phyloP scores from a whole-genome alignment of 768 basidiomycete genomes.

The Trametes cubensis region DNA sequence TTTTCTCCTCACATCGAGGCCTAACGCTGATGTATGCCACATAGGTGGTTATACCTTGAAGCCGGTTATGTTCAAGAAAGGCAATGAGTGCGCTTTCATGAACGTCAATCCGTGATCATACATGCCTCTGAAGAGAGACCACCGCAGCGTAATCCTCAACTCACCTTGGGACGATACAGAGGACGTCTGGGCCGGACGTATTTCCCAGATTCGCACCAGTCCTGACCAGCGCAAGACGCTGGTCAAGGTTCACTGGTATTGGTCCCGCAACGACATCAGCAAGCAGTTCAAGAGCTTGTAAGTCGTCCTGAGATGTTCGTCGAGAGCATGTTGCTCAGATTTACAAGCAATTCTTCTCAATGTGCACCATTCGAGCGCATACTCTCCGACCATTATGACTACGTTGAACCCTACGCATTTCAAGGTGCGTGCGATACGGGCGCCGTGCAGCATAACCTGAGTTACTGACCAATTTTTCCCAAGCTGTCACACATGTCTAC shows the following conservation, averaged over 20 bases:
- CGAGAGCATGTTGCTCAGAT: background rate
- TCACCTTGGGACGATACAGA: slow-evolving; percentile 8
- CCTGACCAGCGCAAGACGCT: background rate
- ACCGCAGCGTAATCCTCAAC: slow-evolving; percentile 13
- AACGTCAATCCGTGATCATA: too few relatives aligned
- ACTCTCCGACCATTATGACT: slow-evolving; percentile 14
- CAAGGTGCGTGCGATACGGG: slow-evolving; percentile 1
- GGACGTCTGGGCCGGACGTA: slow-evolving; percentile 23
- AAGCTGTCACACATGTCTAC: slow-evolving; percentile 20
- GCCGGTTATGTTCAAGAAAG: slow-evolving; percentile 7
- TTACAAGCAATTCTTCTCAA: slow-evolving; percentile 1
- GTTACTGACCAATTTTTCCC: background rate
- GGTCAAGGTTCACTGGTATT: slow-evolving; percentile 25
- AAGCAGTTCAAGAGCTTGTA: slow-evolving; percentile 19
- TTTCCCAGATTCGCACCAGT: slow-evolving; percentile 10
- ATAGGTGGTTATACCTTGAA: background rate
- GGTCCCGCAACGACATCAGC: slow-evolving; percentile 19
- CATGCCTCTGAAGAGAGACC: background rate
- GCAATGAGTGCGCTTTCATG: slow-evolving; percentile 20
- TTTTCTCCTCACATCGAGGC: too few relatives aligned
- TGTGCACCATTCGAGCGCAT: slow-evolving; percentile 23
- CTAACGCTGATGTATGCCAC: background rate
- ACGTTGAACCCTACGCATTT: slow-evolving; percentile 3
- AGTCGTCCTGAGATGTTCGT: background rate
- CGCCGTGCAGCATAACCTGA: background rate